These are phyloP conservation scores for Gymnopilus junonius DNA, from an alignment of 768 basidiomycete genomes.

Conservation along the genomic window DNA sequence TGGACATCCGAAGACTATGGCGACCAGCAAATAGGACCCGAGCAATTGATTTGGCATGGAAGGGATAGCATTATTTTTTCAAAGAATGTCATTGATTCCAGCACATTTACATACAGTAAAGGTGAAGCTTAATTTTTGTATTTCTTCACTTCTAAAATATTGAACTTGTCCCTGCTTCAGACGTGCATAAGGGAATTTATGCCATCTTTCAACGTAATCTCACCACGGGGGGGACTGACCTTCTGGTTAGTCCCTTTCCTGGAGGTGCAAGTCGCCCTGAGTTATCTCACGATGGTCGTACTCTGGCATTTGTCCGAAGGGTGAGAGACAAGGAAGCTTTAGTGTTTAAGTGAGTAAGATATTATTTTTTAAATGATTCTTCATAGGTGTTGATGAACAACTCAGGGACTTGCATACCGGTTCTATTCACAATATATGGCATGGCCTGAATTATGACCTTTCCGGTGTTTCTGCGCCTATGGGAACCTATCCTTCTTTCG, in stretches of 20 bases:
- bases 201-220: conserved; percentile 71
- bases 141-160: background rate
- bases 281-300: conserved; percentile 67
- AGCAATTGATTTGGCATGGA: conserved; percentile 68
- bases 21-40: conserved; percentile 75
- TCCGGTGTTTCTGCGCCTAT: conserved; percentile 68
- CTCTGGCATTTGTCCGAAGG: conserved; percentile 75
- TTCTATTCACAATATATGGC: conserved; percentile 65
- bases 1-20: conserved; percentile 65
- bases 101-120: conserved; percentile 64
- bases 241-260: conserved; percentile 58
- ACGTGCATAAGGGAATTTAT: conserved; percentile 73
- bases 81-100: conserved; percentile 62
- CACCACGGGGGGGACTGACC: conserved; percentile 54
- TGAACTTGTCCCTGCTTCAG: conserved; percentile 34
- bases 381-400: background rate
- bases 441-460: conserved; percentile 74
- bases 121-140: conserved; percentile 37
- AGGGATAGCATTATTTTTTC: conserved; percentile 65
- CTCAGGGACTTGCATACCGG: conserved; percentile 69
- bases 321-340: conserved; percentile 75
- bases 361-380: background rate
- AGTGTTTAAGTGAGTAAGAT: conserved; percentile 62
- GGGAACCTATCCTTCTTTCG: conserved; percentile 80
- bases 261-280: conserved; percentile 80